Evolutionary conservation across 345 rosid genomes (phyloP), one percentile per base, ranked within the genome.

Genomic region (Eucalyptus marginata): DNA sequence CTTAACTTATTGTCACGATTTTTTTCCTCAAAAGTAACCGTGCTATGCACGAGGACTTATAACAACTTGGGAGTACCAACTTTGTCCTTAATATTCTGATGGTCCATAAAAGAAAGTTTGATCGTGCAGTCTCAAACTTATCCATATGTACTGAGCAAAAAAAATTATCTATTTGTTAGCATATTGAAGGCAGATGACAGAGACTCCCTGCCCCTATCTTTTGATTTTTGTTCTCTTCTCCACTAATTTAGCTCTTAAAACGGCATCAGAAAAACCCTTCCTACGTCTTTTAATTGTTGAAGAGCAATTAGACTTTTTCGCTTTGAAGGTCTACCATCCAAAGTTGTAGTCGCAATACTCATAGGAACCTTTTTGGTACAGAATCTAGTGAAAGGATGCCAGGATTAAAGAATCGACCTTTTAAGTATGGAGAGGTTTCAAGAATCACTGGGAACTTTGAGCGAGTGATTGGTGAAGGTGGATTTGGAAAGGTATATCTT

Each of bases 351-450:
- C 25, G 4, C 59, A 22, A 20, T 54, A 54, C 25, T 1, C 59
- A 54, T 20, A 18, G 11, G 59, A 54, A 54, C 25, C 25, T 54
- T 54, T 54, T 54, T 54, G 59, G 10, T 7, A 3, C 25, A 62
- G 24, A 29, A 17, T 11, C 79, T 59, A 64, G 10, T 40, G 49
- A 20, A 8, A 54, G 51, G 10, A 44, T 10, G 47, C 33, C 36
- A 5, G 31, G 84, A 15, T 85, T 89, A 2, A 90, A 86, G 46
- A 86, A 52, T 31, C 87, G 86, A 64, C 86, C 71, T 5, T 90
- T 91, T 29, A 62, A 90, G 7, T 88, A 87, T 40, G 84, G 89
- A 18, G 92, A 91, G 59, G 49, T 92, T 22, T 13, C 86, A 36
- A 83, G 16, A 36, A 88, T 91, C 7, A 36, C 40, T 36, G 1